phyloP scores from a whole-genome alignment of 164 flowering plant genomes.

The Vitis rupestris region DNA sequence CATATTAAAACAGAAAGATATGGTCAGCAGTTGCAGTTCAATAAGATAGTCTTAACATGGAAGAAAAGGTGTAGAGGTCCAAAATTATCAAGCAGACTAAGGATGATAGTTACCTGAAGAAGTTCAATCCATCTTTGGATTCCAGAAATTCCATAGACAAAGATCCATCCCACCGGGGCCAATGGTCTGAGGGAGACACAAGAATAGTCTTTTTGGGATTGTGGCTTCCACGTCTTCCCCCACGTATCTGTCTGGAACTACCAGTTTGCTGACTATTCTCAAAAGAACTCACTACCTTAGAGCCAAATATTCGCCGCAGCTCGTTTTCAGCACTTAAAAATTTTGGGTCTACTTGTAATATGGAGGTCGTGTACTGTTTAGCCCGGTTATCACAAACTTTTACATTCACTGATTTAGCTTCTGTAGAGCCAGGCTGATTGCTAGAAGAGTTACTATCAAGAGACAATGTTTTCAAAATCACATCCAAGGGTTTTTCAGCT shows the following conservation, averaged over 20 bases:
- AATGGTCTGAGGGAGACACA: conserved; percentile 68
- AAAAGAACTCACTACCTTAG: conserved; percentile 85
- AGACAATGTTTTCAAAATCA: conserved; percentile 41
- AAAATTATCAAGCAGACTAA: background rate
- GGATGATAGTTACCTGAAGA: conserved; percentile 54
- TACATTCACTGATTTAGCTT: conserved; percentile 20
- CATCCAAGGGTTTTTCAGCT: conserved; percentile 35
- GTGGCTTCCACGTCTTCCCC: conserved; percentile 71
- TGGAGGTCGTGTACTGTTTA: conserved; percentile 30
- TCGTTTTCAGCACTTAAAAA: conserved; percentile 85
- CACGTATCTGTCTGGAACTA: conserved; percentile 66
- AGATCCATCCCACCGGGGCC: conserved; percentile 96
- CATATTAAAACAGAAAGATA: too few species aligned
- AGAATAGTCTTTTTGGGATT: conserved; percentile 60
- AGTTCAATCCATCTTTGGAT: conserved; percentile 54
- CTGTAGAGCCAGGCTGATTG: conserved; percentile 18
- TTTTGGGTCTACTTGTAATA: conserved; percentile 71
- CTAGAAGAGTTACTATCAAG: conserved; percentile 34
- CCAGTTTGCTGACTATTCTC: conserved; percentile 57
- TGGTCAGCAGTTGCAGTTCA: background rate
- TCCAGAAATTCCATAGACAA: conserved; percentile 83
- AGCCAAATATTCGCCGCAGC: conserved; percentile 85
- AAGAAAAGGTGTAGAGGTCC: background rate
- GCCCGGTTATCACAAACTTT: conserved; percentile 13
- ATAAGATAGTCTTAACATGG: background rate